Evolutionary conservation across 2,329 filamentous ascomycete genomes (phyloP), one percentile per base, ranked within the genome.

Genomic region (Trichophyton verrucosum): DNA sequence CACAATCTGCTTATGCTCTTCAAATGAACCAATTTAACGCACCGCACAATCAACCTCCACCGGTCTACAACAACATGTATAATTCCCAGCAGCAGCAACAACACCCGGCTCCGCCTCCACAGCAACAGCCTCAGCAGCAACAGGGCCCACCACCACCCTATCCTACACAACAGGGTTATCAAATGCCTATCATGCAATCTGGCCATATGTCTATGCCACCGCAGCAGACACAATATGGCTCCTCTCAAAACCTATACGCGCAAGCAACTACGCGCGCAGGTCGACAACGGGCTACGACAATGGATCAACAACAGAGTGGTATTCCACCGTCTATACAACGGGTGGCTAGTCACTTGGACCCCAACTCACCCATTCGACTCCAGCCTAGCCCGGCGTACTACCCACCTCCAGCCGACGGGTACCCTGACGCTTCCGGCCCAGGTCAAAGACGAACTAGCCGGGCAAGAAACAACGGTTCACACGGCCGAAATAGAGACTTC

Each of bases 301-400:
- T 97, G 87, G 94, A 97, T 70, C 89, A 94, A 71, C 89, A 95
- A 69, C 88, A 91, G 70, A 91, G 88, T 64, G 92, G 92, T 1
- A 96, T 99, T 62, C 94, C 94, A 3, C 86, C 89, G 13, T 86
- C 91, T 2, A 89, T 99, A 62, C 94, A 99, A 74, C 83, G 94
- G 67, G 94, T 99, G 22, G 94, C 94, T 47, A 96, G 91, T 71
- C 92, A 97, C 74, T 82, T 99, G 51, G 94, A 99, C 70, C 94
- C 94, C 1, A 97, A 85, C 68, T 89, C 91, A 63, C 94, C 94
- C 0, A 97, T 99, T 68, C 84, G 94, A 57, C 76, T 97, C 61
- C 94, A 99, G 71, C 94, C 94, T 1, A 96, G 91, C 67, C 94
- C 94, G 3, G 94, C 94, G 1, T 99, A 99, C 74, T 99, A 97